Base-by-base conservation (phyloP, 192 early-diverging fungal species). In the Backusella tuberculispora region DNA sequence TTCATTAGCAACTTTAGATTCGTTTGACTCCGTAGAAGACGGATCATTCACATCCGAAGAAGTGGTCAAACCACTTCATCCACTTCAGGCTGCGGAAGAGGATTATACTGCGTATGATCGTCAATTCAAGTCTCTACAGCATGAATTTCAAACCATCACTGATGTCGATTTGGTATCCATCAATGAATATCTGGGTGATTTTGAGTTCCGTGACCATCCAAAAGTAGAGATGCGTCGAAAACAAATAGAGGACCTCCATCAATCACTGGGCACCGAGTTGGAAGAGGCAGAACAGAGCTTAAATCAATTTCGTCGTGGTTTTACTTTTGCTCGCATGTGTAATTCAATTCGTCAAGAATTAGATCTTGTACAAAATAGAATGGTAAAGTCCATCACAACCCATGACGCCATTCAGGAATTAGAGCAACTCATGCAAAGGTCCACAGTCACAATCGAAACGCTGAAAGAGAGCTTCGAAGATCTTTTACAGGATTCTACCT, bases 311-410 rank as follows among this genome's bases (percentile, higher is more conserved):
- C 40, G 71, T 2, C 50, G 71, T 0, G 71, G 71, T 13, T 72
- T 63, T 63, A 14, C 21, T 0, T 72, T 72, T 72, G 71, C 37
- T 2, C 42, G 71, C 15, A 4, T 42, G 8, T 72, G 71, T n/a
- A 56, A 19, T 5, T 29, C 47, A 0, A 72, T 72, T 63, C 48
- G 71, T 5, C 47, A 53, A 24, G 77, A 74, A 19, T 29, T 79
- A 15, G 77, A 74, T 53, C 48, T 71, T 19, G 72, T 79, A 8
- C 77, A 79, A 50, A 63, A 63, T 41, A 50, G 74, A 42, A 79
- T 79, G 77, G 50, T 79, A 15, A 79, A 74, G 38, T 67, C 73
- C 7, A 79, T 66, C 14, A 79, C 72, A 5, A 79, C 77, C 14
- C 47, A 79, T 40, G 70, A 73, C 21, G 77, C 65, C 41, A 74